Evolutionary conservation across 2,329 filamentous ascomycete species (phyloP).

Genomic region (Neonectria magnoliae): DNA sequence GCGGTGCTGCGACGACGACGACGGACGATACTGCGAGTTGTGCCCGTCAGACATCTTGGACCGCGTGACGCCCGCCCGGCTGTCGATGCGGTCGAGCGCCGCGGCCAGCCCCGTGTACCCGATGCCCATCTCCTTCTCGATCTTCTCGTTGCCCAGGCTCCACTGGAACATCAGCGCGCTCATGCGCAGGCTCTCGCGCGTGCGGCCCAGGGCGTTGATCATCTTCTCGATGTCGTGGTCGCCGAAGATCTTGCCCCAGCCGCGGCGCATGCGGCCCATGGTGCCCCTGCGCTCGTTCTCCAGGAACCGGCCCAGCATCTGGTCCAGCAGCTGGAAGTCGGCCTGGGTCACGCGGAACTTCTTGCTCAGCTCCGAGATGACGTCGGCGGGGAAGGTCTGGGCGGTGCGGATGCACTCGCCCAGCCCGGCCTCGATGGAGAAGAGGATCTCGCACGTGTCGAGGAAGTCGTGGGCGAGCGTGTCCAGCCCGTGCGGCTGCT

Average conservation of each 20-base stretch:
- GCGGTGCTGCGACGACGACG: constrained; percentile 38
- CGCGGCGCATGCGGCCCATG: constrained; percentile 68
- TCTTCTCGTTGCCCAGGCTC: constrained; percentile 67
- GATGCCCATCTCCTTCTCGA: constrained; percentile 69
- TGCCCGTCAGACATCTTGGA: constrained; percentile 30
- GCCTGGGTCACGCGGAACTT: constrained; percentile 69
- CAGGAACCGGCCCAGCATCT: constrained; percentile 69
- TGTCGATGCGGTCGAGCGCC: constrained; percentile 61
- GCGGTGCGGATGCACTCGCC: constrained; percentile 60
- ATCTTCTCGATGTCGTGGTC: constrained; percentile 71
- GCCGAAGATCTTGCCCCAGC: constrained; percentile 71
- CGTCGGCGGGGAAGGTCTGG: constrained; percentile 67
- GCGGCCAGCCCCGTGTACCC: constrained; percentile 75
- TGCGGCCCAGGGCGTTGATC: constrained; percentile 64
- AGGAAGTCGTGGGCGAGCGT: constrained; percentile 72
- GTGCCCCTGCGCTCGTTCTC: constrained; percentile 70
- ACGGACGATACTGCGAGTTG: constrained; percentile 37
- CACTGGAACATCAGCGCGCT: constrained; percentile 73
- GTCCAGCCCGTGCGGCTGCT: constrained; percentile 65
- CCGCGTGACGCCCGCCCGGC: constrained; percentile 34
- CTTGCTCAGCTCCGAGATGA: constrained; percentile 70
- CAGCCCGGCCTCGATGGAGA: constrained; percentile 74
- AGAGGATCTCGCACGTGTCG: constrained; percentile 72
- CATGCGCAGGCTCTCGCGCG: constrained; percentile 70
- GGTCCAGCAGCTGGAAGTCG: constrained; percentile 71